Evolutionary conservation across 441 rosid genomes (phyloP), one percentile per base, ranked within the genome.

Genomic region (Gossypium davidsonii): DNA sequence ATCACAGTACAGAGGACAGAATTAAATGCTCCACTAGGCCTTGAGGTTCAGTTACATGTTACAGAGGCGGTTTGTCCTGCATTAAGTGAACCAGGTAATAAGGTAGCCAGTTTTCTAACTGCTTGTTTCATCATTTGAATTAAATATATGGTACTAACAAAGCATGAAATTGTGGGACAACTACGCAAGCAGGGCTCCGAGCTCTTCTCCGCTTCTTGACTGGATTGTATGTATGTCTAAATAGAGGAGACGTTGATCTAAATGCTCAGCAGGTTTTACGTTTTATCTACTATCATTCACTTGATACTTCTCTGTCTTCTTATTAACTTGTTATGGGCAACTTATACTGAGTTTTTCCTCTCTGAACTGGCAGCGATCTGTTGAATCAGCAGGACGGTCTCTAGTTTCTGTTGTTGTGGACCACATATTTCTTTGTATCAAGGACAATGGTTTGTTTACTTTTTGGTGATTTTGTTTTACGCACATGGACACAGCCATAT

Each of bases 21-120:
- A 57, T 85, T 76, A 78, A 95, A 95, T 84, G 81, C 84, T 76
- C 97, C 99, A 17, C 94, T 95, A 39, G 99, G 98, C 57, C 97
- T 95, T 80, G 99, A 93, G 88, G 99, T 93, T 81, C 98, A 95
- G 73, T 80, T 93, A 66, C 97, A 95, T 84, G 83, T 93, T 70
- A 88, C 96, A 57, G 98, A 93, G 85, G 97, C 98, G 59, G 89
- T 95, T 76, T 93, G 98, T 81, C 99, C 99, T 71, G 95, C 99
- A 59, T 80, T 95, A 80, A 95, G 98, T 82, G 99, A 95, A 81
- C 99, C 99, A 75, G 99, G 99, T 95, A 81, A 67, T 56, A 70
- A 60, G 10, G 23, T 52, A 39, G 70, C 70, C 44, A 67, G 48
- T 25, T 73, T 64, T 56, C 66, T 14, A 26, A 3, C 0, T 10